phyloP scores from a whole-genome alignment of 352 stramenopile genomes.

The Pythium phragmitis region DNA sequence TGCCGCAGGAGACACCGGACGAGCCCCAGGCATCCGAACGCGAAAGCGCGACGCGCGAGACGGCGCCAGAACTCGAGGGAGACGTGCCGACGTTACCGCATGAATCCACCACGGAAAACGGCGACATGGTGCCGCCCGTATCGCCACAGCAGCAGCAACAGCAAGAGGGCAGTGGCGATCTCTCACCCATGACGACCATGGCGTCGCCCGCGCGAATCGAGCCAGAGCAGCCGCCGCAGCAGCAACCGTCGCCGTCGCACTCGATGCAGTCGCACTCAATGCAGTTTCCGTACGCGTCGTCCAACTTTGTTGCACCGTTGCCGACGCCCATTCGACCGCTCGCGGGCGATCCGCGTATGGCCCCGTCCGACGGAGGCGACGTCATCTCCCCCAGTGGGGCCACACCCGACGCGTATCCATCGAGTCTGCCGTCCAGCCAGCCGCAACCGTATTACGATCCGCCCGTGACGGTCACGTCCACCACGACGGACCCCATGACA shows the following conservation, averaged over 20 bases:
- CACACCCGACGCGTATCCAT: background rate
- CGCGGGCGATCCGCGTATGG: slow-evolving; percentile 56
- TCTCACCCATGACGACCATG: background rate
- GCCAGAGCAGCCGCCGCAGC: background rate
- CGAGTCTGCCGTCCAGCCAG: background rate
- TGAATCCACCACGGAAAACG: background rate
- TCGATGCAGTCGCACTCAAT: slow-evolving; percentile 32
- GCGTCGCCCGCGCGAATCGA: background rate
- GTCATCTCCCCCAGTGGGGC: background rate
- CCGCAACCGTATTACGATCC: slow-evolving; percentile 15
- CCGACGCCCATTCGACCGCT: slow-evolving; percentile 77
- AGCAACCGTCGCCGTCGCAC: background rate
- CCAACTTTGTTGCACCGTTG: slow-evolving; percentile 61
- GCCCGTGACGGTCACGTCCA: too few relatives aligned
- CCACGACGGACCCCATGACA: slow-evolving; percentile 32
- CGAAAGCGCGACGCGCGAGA: background rate
- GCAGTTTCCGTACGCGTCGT: slow-evolving; percentile 60
- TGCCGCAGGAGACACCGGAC: background rate
- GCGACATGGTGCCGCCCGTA: background rate
- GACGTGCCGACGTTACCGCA: background rate
- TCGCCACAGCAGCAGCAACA: background rate
- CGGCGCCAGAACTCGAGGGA: background rate
- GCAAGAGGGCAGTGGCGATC: background rate
- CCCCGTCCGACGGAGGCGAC: background rate
- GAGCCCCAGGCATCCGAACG: background rate